Conservation (phyloP, 305 asterid species). For the Solanum chacoense region DNA sequence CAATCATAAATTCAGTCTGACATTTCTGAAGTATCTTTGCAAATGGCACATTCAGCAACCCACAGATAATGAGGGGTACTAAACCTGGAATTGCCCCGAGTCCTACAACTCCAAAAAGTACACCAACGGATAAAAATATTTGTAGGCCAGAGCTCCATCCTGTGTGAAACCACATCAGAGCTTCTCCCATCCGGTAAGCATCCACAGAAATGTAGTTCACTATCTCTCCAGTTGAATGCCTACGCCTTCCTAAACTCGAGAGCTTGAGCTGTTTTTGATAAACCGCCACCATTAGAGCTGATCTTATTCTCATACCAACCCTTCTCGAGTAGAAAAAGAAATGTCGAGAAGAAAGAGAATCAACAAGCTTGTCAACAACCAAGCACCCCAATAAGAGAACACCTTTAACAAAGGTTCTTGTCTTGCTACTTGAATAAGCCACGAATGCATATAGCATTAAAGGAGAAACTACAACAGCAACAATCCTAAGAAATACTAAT, state of each 20-base stretch:
- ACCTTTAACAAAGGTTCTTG: slow-evolving; percentile 22
- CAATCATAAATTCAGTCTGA: slow-evolving; percentile 54
- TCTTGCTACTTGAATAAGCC: slow-evolving; percentile 26
- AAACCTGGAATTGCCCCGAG: slow-evolving; percentile 53
- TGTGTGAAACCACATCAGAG: slow-evolving; percentile 48
- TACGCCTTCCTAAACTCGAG: slow-evolving; percentile 42
- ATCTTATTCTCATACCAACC: slow-evolving; percentile 63
- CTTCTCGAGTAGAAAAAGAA: slow-evolving; percentile 49
- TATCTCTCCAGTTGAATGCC: slow-evolving; percentile 63
- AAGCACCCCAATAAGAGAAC: slow-evolving; percentile 31
- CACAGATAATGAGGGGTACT: slow-evolving; percentile 43
- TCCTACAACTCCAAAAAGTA: slow-evolving; percentile 50
- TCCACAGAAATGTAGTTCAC: slow-evolving; percentile 74
- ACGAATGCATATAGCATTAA: slow-evolving; percentile 57
- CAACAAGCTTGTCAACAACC: slow-evolving; percentile 40
- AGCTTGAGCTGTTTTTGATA: slow-evolving; percentile 60
- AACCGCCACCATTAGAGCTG: slow-evolving; percentile 59
- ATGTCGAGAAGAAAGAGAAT: slow-evolving; percentile 48
- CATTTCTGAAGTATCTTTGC: slow-evolving; percentile 54
- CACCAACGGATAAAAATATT: slow-evolving; percentile 27
- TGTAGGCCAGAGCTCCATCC: slow-evolving; percentile 46
- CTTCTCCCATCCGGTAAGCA: slow-evolving; percentile 74
- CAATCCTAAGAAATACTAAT: slow-evolving; percentile 27
- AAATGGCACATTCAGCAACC: slow-evolving; percentile 49
- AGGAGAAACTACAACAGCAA: slow-evolving; percentile 37